Base-by-base conservation (phyloP, 805 yeast species). In the Kodamaea hsintzibuensis region DNA sequence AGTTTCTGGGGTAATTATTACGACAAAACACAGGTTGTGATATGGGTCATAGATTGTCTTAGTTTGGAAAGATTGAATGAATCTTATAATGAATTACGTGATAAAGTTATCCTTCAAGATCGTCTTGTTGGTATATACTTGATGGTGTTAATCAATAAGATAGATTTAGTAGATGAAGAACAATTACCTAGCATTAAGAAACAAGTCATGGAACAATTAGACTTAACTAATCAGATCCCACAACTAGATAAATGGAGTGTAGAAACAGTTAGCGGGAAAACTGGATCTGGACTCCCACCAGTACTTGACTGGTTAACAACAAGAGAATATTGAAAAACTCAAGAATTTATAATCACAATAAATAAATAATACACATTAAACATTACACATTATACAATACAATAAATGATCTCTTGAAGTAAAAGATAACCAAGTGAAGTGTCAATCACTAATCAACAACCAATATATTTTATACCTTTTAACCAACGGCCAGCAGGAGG, bases 21-120 rank as follows among this genome's bases (percentile, higher is more conserved):
- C 64, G 97, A 91, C 59, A 84, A 82, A 61, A 71, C 80, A 42
- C 92, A 92, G 61, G 82, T 83, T 5, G 73, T 92, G 14, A 69
- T 92, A 10, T 92, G 97, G 97, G 96, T 92, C 17, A 79, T 93
- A 5, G 98, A 93, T 69, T 79, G 83, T 2, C 68, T 76, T 42
- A 81, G 86, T 17, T 65, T 82, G 25, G 83, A 82, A 47, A 71
- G 97, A 50, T 70, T 90, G 22, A 63, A 70, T 7, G 96, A 89
- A 70, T 86, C 88, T 58, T 78, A 81, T 50, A 55, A 57, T 1
- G 97, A 91, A 69, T 76, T 92, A n/a, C 64, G 71, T 47, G 78
- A 76, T 35, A 81, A 79, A 47, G 81, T 89, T 3, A 67, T 90
- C 12, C 67, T 69, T 33, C 92, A 87, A 62, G 93, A 89, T 57